These are phyloP conservation scores for Paramyrothecium roridum DNA, from an alignment of 2,329 filamentous ascomycete genomes.

Conservation along the genomic window DNA sequence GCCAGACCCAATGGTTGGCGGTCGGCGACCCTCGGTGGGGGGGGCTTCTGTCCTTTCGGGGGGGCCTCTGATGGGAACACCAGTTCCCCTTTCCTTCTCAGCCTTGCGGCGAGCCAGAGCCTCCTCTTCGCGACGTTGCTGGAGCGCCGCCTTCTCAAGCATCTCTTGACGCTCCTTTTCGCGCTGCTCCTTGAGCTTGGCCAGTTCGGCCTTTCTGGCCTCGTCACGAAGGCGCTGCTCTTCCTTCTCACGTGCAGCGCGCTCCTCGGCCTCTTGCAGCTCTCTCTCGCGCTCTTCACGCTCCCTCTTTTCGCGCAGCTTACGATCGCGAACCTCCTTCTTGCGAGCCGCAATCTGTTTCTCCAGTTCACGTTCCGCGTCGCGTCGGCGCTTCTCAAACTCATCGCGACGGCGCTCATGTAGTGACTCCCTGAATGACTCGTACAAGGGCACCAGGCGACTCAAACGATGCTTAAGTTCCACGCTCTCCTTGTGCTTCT, in stretches of 20 bases:
- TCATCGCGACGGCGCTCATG: conserved; percentile 87
- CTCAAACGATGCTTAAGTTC: conserved; percentile 90
- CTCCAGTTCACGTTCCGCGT: conserved; percentile 90
- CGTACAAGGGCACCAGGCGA: conserved; percentile 80
- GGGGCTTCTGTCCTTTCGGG: conserved; percentile 21
- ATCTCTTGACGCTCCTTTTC: conserved; percentile 67
- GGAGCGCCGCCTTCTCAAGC: conserved; percentile 61
- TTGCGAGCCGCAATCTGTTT: conserved; percentile 84
- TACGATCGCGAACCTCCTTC: conserved; percentile 83
- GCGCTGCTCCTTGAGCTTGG: conserved; percentile 63
- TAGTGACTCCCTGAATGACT: conserved; percentile 76
- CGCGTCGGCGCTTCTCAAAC: conserved; percentile 90
- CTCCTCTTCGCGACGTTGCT: conserved; percentile 84
- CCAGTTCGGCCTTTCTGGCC: conserved; percentile 69
- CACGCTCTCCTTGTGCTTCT: conserved; percentile 88
- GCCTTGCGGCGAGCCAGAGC: conserved; percentile 72
- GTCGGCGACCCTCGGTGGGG: conserved; percentile 23
- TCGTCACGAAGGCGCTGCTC: conserved; percentile 79
- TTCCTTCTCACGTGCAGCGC: conserved; percentile 75
- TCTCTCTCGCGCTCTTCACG: conserved; percentile 79
- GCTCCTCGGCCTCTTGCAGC: conserved; percentile 82
- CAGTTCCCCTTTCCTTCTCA: conserved; percentile 51
- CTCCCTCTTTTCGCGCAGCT: conserved; percentile 78
- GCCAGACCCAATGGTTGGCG: conserved; percentile 30
- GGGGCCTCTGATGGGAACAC: conserved; percentile 17